Base-by-base conservation (phyloP, 305 asterid genomes). In the Fraxinus nigra region DNA sequence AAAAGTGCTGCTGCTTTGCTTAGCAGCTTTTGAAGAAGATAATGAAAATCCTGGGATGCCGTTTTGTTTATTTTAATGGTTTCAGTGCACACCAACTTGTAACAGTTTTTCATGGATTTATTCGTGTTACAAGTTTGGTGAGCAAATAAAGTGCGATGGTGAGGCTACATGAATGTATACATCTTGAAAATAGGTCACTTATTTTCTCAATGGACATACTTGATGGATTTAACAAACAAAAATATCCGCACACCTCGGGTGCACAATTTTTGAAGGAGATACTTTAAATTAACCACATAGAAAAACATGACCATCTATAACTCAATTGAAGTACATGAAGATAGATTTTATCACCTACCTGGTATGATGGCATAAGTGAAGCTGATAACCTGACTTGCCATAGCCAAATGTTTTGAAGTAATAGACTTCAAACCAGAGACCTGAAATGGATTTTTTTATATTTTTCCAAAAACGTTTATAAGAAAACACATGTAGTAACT, bases 401-500 rank as follows among this genome's bases (percentile, higher is more conserved):
- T 89, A 77, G 98, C 99, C 90, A 97, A 88, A 89, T 97, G 98
- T 87, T 97, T 93, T 77, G 99, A 95, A 80, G 99, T 97, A 84
- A 97, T 97, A 87, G 99, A 97, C 90, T 92, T 94, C 96, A 97
- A 90, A 86, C 98, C 99, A 87, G 99, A 94, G 78, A 97, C 99
- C 99, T 97, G 95, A 78, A 87, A 78, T 80, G 85, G 78, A n/a
- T 85, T 79, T 84, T 79, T 84, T 40, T 8, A 5, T 37, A 1
- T 48, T 48, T 76, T 38, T 33, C 65, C 81, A 83, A 76, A 37
- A 72, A n/a, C 8, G 3, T 59, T 24, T 32, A 56, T 38, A 24
- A 75, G 33, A 46, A 37, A 24, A 14, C 72, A 24, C 38, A 18
- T 28, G 73, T 30, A 26, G 20, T 67, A 67, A 10, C 14, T 24